Conservation (phyloP, 2,329 filamentous ascomycete genomes). For the Diaporthe sp. region DNA sequence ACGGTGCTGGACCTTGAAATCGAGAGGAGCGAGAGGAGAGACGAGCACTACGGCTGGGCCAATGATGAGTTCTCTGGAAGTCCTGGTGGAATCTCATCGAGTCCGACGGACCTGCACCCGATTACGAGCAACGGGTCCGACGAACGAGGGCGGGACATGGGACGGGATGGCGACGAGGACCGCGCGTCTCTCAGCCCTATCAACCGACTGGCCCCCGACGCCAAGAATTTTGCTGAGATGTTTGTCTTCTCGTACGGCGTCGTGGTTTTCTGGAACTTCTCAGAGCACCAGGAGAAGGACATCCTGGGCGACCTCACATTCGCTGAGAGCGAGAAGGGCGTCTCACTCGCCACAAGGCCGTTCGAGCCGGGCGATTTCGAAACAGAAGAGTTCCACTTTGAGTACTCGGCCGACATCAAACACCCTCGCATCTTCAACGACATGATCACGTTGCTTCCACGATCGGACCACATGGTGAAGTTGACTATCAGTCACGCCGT, state of each 20-base stretch:
- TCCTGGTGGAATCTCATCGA: conserved; percentile 40
- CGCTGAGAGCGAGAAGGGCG: conserved; percentile 75
- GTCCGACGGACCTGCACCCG: conserved; percentile 38
- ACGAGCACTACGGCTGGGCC: conserved; percentile 93
- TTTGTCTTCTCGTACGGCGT: conserved; percentile 98
- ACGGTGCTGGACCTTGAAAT: conserved; percentile 96
- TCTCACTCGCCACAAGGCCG: conserved; percentile 81
- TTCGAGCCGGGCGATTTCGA: conserved; percentile 93
- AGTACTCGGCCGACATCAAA: conserved; percentile 89
- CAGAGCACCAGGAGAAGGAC: conserved; percentile 95
- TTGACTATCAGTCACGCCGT: conserved; percentile 97
- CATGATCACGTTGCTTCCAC: conserved; percentile 96
- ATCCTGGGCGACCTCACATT: conserved; percentile 96
- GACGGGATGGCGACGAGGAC: conserved; percentile 42
- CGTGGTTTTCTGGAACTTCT: conserved; percentile 99
- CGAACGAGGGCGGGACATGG: conserved; percentile 28
- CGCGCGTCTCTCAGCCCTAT: conserved; percentile 63
- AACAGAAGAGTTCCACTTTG: conserved; percentile 98
- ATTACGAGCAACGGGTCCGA: conserved; percentile 50
- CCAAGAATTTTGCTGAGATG: conserved; percentile 90
- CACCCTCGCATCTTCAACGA: conserved; percentile 97
- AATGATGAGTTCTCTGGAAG: conserved; percentile 77
- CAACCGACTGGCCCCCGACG: conserved; percentile 76
- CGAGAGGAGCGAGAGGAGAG: conserved; percentile 88
- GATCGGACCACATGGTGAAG: conserved; percentile 98